A percentile compares a stretch with the other conserved stretches of the same genome.
phyloP scores from a whole-genome alignment of 495 filamentous ascomycete genomes.

The Penicillium turbatum region DNA sequence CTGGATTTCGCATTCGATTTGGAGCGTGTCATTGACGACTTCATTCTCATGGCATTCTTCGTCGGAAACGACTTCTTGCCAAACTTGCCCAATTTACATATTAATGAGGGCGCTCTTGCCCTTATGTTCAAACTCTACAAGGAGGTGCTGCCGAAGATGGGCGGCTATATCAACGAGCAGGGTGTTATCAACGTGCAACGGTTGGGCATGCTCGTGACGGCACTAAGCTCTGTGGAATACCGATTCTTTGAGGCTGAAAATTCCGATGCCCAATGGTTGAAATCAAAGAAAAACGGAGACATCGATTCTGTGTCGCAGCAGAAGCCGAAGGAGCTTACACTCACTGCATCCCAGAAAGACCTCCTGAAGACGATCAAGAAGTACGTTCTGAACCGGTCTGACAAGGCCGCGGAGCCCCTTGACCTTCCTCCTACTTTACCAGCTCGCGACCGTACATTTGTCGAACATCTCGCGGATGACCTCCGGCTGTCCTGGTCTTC shows the following conservation, averaged over 20 bases:
- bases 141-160: conserved; percentile 75
- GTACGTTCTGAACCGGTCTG: conserved; percentile 63
- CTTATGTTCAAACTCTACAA: conserved; percentile 99
- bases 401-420: conserved; percentile 46
- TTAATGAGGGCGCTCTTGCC: conserved; percentile 94
- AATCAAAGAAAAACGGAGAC: conserved; percentile 57
- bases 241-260: conserved; percentile 87
- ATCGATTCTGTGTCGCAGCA: conserved; percentile 53
- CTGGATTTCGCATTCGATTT: conserved; percentile 83
- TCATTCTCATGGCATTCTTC: conserved; percentile 99
- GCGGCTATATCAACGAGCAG: conserved; percentile 94
- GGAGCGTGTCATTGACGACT: conserved; percentile 97
- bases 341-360: conserved; percentile 76
- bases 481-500: conserved; percentile 80
- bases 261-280: conserved; percentile 86
- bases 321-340: conserved; percentile 57
- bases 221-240: conserved; percentile 79
- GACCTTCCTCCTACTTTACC: conserved; percentile 71
- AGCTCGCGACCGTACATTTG: conserved; percentile 86
- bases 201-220: conserved; percentile 72
- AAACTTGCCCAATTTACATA: conserved; percentile 92
- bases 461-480: conserved; percentile 79
- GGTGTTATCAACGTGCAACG: conserved; percentile 85
- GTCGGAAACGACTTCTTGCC: conserved; percentile 99
- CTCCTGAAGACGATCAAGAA: conserved; percentile 78